Percentiles rank a stretch among this genome's conserved stretches.
Evolutionary conservation across 805 yeast genomes (phyloP).

Genomic region (Teunomyces lycoperdinae): DNA sequence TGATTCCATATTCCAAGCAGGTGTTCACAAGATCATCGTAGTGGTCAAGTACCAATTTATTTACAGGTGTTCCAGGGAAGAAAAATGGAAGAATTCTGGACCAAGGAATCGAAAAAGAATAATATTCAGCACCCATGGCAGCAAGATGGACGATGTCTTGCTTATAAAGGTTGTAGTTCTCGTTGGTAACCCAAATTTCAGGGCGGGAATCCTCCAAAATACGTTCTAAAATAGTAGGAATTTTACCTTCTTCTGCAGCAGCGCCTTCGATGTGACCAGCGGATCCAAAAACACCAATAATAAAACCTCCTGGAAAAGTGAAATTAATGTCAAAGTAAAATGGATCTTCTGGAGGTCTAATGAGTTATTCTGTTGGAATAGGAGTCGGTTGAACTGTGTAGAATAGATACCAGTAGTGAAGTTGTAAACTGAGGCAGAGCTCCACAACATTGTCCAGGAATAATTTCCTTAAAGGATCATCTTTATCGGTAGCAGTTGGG

Average conservation of each 20-base stretch:
- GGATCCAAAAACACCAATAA: conserved; percentile 32
- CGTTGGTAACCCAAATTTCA: conserved; percentile 23
- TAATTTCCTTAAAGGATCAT: conserved; percentile 20
- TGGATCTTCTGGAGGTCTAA: conserved; percentile 16
- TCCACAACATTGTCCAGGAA: conserved; percentile 19
- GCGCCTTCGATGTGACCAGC: conserved; percentile 40
- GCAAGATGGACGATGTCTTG: conserved; percentile 30
- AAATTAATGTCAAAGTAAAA: conserved; percentile 11
- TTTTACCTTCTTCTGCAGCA: conserved; percentile 27
- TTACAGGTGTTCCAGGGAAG: conserved; percentile 15
- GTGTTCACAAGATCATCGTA: conserved; percentile 19
- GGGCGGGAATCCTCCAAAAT: conserved; percentile 10
- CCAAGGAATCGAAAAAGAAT: conserved; percentile 35
- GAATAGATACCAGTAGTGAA: conserved; percentile 11
- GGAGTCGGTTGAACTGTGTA: conserved; percentile 15
- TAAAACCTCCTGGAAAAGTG: conserved; percentile 15
- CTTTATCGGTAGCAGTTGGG: conserved; percentile 13
- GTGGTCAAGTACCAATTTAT: conserved; percentile 18
- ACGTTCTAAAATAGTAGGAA: conserved; percentile 28
- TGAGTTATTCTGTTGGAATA: conserved; percentile 12
- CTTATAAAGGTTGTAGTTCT: conserved; percentile 30
- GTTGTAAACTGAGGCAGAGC: conserved; percentile 9
- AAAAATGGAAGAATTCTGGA: conserved; percentile 31
- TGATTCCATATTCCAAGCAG: conserved; percentile 17
- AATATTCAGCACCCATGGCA: conserved; percentile 28